Percentiles rank a stretch among this genome's conserved stretches.
phyloP scores from a whole-genome alignment of 352 stramenopile genomes.

The Phytophthora kernoviae region DNA sequence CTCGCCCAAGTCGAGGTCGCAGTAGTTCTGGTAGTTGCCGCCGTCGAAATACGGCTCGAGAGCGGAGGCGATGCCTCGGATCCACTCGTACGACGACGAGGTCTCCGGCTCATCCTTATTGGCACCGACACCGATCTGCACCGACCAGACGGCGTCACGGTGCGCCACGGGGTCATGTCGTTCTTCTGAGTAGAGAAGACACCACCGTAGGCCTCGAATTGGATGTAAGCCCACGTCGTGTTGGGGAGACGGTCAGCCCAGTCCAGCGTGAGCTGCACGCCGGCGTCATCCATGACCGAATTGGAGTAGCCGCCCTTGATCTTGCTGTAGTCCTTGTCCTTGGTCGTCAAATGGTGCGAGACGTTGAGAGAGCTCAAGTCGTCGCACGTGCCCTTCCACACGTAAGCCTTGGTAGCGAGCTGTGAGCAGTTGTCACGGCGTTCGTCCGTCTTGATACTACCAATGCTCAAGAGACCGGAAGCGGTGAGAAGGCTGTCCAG shows the following conservation, averaged over 20 bases:
- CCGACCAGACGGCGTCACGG: slow-evolving; percentile 50
- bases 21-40: slow-evolving; percentile 70
- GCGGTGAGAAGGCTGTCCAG: slow-evolving; percentile 39
- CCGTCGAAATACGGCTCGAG: slow-evolving; percentile 48
- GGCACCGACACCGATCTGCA: slow-evolving; percentile 48
- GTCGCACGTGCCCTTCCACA: slow-evolving; percentile 47
- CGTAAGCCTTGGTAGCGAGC: slow-evolving; percentile 55
- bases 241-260: slow-evolving; percentile 40
- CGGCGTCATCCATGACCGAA: slow-evolving; percentile 40
- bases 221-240: slow-evolving; percentile 50
- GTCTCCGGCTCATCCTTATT: slow-evolving; percentile 44
- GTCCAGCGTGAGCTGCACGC: slow-evolving; percentile 40
- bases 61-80: slow-evolving; percentile 37
- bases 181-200: slow-evolving; percentile 47
- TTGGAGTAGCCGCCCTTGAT: slow-evolving; percentile 60
- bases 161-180: slow-evolving; percentile 56
- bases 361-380: slow-evolving; percentile 42
- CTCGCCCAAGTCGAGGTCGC: slow-evolving; percentile 49
- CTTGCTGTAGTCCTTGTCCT: slow-evolving; percentile 53
- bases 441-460: slow-evolving; percentile 39
- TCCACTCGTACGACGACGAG: slow-evolving; percentile 47
- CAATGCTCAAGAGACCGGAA: slow-evolving; percentile 39
- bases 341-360: slow-evolving; percentile 33
- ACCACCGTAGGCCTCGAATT: slow-evolving; percentile 61
- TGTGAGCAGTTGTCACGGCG: slow-evolving; percentile 49